Percentiles rank a stretch among this genome's conserved stretches.
These are phyloP conservation scores for Lactifluus hygrophoroides DNA, from an alignment of 768 basidiomycete species.

Conservation along the genomic window DNA sequence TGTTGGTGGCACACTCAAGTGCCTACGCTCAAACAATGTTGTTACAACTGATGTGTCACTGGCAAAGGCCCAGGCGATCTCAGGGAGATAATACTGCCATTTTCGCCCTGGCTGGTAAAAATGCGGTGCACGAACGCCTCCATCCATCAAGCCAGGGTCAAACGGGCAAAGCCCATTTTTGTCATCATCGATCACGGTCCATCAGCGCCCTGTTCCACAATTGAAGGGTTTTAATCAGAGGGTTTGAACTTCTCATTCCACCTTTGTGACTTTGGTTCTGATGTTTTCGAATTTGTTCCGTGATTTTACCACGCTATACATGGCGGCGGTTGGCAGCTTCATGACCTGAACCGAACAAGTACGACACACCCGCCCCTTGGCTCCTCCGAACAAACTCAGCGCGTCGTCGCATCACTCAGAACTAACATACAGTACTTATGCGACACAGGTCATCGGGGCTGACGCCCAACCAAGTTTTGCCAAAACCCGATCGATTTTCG, in stretches of 20 bases:
- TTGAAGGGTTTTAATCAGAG: too few relatives aligned
- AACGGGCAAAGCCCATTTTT: neutral
- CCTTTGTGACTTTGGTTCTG: neutral
- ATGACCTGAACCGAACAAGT: neutral
- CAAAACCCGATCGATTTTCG: neutral
- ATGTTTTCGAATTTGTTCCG: too few relatives aligned
- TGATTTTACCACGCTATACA: too few relatives aligned
- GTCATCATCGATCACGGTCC: neutral
- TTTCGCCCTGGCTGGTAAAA: neutral
- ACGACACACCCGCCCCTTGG: neutral
- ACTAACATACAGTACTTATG: too few relatives aligned
- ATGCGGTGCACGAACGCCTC: neutral
- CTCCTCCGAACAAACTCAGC: neutral
- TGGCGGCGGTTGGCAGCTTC: too few relatives aligned
- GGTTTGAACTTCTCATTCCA: neutral
- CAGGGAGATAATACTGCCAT: neutral
- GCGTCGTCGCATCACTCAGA: neutral
- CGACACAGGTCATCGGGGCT: neutral
- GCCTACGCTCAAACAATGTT: too few relatives aligned
- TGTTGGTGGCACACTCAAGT: too few relatives aligned
- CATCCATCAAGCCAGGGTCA: neutral
- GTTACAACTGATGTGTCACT: too few relatives aligned
- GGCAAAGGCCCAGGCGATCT: too few relatives aligned
- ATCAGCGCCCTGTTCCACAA: neutral
- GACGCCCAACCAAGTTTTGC: neutral